Evolutionary conservation across 495 filamentous ascomycete genomes (phyloP), one percentile per base, ranked within the genome.

Genomic region (Penicillium lagena): DNA sequence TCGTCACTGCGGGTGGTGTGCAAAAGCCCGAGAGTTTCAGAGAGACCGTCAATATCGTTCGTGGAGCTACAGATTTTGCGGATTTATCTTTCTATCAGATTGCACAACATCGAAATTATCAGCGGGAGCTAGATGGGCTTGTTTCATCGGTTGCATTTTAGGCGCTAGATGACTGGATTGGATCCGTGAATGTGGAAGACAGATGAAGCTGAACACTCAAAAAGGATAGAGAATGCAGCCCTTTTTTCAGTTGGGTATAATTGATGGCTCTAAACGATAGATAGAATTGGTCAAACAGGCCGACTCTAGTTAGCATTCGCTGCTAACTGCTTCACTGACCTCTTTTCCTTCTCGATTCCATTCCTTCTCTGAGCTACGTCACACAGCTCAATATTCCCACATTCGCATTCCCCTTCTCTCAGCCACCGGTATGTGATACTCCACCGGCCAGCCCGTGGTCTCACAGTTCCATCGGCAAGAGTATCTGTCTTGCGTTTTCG

Each of bases 51-150:
- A 62, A 75, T 42, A 79, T 87, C 51, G 72, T 72, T 10, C 32
- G 32, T 34, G 32, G 32, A 7, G 32, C 11, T 22, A 72, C 60
- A 38, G 76, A 75, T 14, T 86, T 88, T 50, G 47, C 85, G 51
- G 73, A 78, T 66, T 78, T 69, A 63, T 85, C 72, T 54, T 62
- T 67, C 37, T 81, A 70, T 49, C 67, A 70, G 9, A 78, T 87
- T 47, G 69, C 78, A 7, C 68, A 75, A 64, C 83, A 87, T 50
- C 69, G 73, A 50, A 80, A 81, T 46, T 87, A 76, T 54, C 67
- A 80, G 31, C 60, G 83, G n/a, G 83, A 87, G 71, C 29, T 83
- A 64, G 73, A 80, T 49, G 83, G 83, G 0, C 61, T 86, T 49
- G 77, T 7, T 10, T 10, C n/a, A 6, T 10, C 32, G 32, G 32